Evolutionary conservation across 2,329 filamentous ascomycete species (phyloP).

Genomic region (Cordyceps cicadae): DNA sequence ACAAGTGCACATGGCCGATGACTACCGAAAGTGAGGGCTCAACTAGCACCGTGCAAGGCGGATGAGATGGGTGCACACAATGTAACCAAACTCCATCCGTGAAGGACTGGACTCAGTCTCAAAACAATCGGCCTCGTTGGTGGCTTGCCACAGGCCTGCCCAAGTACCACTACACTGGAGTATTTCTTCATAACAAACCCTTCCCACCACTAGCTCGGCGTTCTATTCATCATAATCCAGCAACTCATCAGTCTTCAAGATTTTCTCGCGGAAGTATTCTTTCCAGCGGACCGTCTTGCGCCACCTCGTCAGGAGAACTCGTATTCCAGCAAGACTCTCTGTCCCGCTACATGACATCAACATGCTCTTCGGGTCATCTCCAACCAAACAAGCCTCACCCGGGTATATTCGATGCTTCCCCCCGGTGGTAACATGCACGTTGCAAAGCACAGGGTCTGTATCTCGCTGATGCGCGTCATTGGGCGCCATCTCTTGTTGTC

Average conservation of each 20-base stretch:
- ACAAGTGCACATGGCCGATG: neutral
- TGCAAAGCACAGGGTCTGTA: neutral
- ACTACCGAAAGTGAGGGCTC: neutral
- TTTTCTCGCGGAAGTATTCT: neutral
- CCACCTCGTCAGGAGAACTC: neutral
- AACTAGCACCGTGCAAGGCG: neutral
- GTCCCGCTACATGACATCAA: slow-evolving; percentile 2
- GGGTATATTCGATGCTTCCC: neutral
- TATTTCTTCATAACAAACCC: neutral
- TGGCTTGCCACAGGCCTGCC: neutral
- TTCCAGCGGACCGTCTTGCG: neutral
- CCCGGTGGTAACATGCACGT: neutral
- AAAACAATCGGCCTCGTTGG: neutral
- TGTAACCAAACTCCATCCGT: neutral
- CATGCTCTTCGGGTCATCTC: neutral
- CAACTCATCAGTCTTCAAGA: neutral
- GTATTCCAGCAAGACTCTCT: neutral
- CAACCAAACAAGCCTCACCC: neutral
- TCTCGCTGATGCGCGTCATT: slow-evolving; percentile 3
- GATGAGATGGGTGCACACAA: neutral
- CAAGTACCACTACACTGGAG: neutral
- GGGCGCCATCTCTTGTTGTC: neutral
- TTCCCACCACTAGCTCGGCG: neutral
- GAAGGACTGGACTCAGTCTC: neutral
- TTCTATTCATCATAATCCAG: neutral